Evolutionary conservation across 768 basidiomycete genomes (phyloP), one percentile per base, ranked within the genome.

Genomic region (Neoboletus brunneissimus): DNA sequence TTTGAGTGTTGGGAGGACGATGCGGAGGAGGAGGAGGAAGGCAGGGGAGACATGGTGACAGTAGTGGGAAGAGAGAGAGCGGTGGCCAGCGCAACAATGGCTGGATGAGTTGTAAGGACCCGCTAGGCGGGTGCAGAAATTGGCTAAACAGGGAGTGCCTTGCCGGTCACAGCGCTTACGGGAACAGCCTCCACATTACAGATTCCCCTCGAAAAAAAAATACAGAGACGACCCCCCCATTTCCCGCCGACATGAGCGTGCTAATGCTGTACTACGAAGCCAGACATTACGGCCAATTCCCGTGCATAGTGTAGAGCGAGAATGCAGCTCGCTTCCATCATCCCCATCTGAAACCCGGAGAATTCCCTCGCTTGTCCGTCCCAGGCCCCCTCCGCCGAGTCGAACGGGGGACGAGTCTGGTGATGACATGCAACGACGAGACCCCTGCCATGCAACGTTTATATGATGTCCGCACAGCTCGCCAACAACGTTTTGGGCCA

Each of bases 61-160:
- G 69, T 75, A 67, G 75, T 72, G 70, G 68, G 66, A 70, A 69
- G 69, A 70, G 72, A 63, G 66, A 66, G 68, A 70, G 72, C 69
- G 59, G 71, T 73, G 72, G 68, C 64, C 72, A 71, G 73, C 68
- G 72, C 70, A 72, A 76, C 73, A 76, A 76, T 75, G 76, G 73
- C 73, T 66, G 70, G 64, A 68, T 53, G 68, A 70, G 60, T 70
- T 68, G 66, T 57, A 59, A 57, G 59, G 65, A 61, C 62, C 70
- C 65, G 64, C 64, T 61, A 59, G 66, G 59, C 70, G 70, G 66
- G 65, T 62, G 55, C 68, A 67, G 69, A 73, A 72, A 61, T 67
- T 68, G 71, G 63, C 64, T 54, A 68, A 68, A 67, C 61, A 68
- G 67, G 61, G 58, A 69, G 65, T 67, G 71, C 67, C 69, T 72